These are phyloP conservation scores for Aotearoamyces nothofagi DNA, from an alignment of 2,329 filamentous ascomycete species.

Conservation along the genomic window DNA sequence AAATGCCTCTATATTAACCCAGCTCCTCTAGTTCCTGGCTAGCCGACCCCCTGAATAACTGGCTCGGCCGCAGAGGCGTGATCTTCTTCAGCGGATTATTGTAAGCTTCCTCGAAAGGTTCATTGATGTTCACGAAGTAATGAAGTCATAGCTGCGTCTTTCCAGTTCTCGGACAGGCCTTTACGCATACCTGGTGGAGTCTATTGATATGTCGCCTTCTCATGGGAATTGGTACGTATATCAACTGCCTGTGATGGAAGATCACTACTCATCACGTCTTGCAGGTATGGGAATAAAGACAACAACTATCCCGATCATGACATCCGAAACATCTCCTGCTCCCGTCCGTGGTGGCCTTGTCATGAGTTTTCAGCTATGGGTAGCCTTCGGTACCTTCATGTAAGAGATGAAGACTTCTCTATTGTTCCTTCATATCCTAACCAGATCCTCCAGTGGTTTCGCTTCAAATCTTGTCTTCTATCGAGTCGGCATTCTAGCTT, in stretches of 20 bases:
- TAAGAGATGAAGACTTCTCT: too few species aligned
- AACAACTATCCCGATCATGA: conserved; percentile 54
- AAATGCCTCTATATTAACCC: too few species aligned
- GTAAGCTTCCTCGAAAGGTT: too few species aligned
- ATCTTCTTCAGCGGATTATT: conserved; percentile 64
- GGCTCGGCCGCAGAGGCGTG: conserved; percentile 49
- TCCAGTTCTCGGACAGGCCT: conserved; percentile 41
- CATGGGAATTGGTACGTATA: conserved; percentile 45
- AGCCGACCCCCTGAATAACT: conserved; percentile 47
- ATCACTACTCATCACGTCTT: too few species aligned
- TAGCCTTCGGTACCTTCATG: conserved; percentile 41
- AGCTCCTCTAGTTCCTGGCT: conserved; percentile 44
- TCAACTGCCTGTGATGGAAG: too few species aligned
- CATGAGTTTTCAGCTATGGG: conserved; percentile 61
- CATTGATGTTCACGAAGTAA: too few species aligned
- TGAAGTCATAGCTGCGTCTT: too few species aligned
- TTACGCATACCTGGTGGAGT: conserved; percentile 41
- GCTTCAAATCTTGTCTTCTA: conserved; percentile 42
- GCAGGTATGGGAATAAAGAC: conserved; percentile 65
- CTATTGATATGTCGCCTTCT: conserved; percentile 37
- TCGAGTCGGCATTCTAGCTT: conserved; percentile 34
- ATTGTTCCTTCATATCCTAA: too few species aligned
- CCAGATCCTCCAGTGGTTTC: too few species aligned
- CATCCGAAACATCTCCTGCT: conserved; percentile 58
- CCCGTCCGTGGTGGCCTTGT: conserved; percentile 61